A percentile compares a stretch with the other conserved stretches of the same genome.
Evolutionary conservation across 1,139 yeast genomes (phyloP).

Genomic region (Blastobotrys petasosporus): DNA sequence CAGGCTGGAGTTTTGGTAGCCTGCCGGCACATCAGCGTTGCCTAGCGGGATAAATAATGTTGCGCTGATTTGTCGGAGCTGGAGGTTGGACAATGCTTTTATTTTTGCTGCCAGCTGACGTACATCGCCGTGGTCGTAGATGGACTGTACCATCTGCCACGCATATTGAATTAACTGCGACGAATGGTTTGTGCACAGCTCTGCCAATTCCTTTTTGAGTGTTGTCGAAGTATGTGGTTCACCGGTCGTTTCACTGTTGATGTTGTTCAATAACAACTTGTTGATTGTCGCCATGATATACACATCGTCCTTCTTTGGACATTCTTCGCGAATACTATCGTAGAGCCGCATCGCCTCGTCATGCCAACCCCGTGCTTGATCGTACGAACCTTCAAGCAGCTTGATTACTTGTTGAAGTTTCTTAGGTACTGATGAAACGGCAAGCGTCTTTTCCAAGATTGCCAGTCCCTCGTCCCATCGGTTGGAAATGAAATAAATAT

Average conservation of each 20-base stretch:
- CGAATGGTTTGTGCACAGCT: not conserved
- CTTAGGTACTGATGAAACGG: too few species aligned
- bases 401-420: too few species aligned
- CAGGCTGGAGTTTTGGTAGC: conserved; percentile 1
- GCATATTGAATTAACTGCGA: conserved; percentile 3
- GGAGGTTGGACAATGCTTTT: not conserved
- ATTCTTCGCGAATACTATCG: not conserved
- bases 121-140: not conserved
- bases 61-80: conserved; percentile 1
- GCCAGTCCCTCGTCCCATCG: conserved; percentile 1
- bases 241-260: conserved; percentile 2
- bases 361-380: conserved; percentile 5
- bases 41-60: conserved; percentile 2
- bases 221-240: conserved; percentile 1
- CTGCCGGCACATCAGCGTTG: not conserved
- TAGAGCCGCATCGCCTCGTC: conserved; percentile 1
- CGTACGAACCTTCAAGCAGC: too few species aligned
- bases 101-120: not conserved
- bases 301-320: conserved; percentile 1
- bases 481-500: not conserved
- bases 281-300: conserved; percentile 6
- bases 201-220: conserved; percentile 2
- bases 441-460: not conserved
- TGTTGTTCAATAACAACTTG: conserved; percentile 1
- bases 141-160: not conserved